Percentiles rank a stretch among this genome's conserved stretches.
phyloP scores from a whole-genome alignment of 805 yeast species.

The Lipomyces yamanashiensis region DNA sequence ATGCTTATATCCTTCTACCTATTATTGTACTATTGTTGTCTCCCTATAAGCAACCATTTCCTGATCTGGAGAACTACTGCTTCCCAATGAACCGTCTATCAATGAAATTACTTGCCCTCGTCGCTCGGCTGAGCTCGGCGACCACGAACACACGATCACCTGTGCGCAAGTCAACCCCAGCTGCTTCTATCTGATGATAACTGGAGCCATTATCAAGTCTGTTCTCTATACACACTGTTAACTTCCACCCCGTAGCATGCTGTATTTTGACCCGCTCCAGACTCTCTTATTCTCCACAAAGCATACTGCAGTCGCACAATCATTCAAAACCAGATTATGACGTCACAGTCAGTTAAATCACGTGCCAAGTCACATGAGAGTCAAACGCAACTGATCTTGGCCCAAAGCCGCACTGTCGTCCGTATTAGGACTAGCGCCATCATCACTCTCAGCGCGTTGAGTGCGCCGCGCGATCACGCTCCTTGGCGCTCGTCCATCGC shows the following conservation, averaged over 20 bases:
- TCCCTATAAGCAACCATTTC: too few species aligned
- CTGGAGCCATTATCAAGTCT: too few species aligned
- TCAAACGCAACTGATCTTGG: neutral
- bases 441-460: neutral
- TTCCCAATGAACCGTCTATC: too few species aligned
- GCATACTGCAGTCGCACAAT: neutral
- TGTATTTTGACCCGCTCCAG: too few species aligned
- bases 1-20: too few species aligned
- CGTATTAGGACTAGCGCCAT: conserved; percentile 2
- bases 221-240: too few species aligned
- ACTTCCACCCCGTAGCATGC: too few species aligned
- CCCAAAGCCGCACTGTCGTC: conserved; percentile 5
- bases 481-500: conserved; percentile 14
- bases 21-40: too few species aligned
- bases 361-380: neutral
- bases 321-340: neutral
- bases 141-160: neutral
- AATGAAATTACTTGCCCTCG: neutral
- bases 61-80: too few species aligned
- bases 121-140: neutral
- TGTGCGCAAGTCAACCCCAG: neutral
- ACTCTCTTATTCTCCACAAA: too few species aligned
- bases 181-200: too few species aligned
- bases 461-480: neutral
- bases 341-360: neutral